A percentile compares a stretch with the other conserved stretches of the same genome.
phyloP scores from a whole-genome alignment of 1,284 basidiomycete species.

The Pseudozyma tsukubaensis region DNA sequence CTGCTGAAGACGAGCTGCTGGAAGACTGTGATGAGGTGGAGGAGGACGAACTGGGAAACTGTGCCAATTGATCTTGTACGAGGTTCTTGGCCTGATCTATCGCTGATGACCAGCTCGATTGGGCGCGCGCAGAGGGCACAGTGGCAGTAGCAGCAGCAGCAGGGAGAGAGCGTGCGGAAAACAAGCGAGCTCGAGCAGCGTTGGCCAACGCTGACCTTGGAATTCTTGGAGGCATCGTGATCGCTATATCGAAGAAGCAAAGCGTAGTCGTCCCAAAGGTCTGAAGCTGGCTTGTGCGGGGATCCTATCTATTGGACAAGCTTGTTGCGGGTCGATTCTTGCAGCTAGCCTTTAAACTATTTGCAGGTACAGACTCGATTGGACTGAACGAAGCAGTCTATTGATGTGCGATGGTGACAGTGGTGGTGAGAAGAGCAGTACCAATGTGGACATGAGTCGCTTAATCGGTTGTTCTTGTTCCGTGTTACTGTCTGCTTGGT shows the following conservation, averaged over 20 bases:
- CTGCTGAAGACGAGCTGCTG: slow-evolving; percentile 20
- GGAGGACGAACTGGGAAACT: slow-evolving; percentile 22
- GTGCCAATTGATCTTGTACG: slow-evolving; percentile 39
- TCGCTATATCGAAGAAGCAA: neutral
- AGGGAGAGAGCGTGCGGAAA: slow-evolving; percentile 2
- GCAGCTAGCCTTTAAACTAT: too few relatives aligned
- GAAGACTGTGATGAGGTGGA: slow-evolving; percentile 1
- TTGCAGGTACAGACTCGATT: too few relatives aligned
- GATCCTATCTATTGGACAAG: too few relatives aligned
- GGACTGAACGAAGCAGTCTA: too few relatives aligned
- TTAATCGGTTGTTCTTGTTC: too few relatives aligned
- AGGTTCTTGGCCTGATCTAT: slow-evolving; percentile 48
- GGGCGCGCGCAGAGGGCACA: too few relatives aligned
- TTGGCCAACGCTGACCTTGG: slow-evolving; percentile 17
- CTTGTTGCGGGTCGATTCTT: too few relatives aligned
- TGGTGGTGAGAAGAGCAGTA: too few relatives aligned
- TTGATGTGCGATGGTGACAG: too few relatives aligned
- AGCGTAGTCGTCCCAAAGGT: neutral
- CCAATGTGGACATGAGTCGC: too few relatives aligned
- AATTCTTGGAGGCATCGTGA: slow-evolving; percentile 28
- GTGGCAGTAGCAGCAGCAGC: slow-evolving; percentile 3
- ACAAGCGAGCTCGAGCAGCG: slow-evolving; percentile 11
- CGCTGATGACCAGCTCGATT: slow-evolving; percentile 46
- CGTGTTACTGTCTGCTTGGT: neutral
- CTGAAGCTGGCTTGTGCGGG: too few relatives aligned